Evolutionary conservation across 371 early-diverging fungal species (phyloP), one percentile per base, ranked within the genome.

Genomic region (Lichtheimia hyalospora): DNA sequence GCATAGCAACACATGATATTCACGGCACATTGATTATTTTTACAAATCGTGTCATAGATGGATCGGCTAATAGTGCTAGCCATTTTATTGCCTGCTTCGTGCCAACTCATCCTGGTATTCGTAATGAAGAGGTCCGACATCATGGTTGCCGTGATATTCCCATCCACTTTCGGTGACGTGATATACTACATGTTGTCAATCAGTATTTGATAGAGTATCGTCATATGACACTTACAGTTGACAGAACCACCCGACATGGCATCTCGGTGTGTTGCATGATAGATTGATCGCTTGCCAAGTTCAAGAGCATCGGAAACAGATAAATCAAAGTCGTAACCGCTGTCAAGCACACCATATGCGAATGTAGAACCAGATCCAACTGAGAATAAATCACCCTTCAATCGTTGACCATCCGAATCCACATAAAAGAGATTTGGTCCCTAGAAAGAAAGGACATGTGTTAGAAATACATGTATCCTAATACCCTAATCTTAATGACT

Each of bases 241-340:
- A 99, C 90, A 23, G 87, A 84, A 60, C 99, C 99, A 79, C 99
- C 99, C 62, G 97, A 96, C 79, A 84, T 96, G 43, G 99, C 98
- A 87, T 99, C 99, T 66, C 99, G 89, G 81, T 94, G 93, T 41
- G 98, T 95, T 49, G 99, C 99, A 72, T 99, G 98, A 82, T 93
- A 99, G 64, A 99, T 99, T 12, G 99, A 91, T 49, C 97, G 84
- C 63, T 90, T 89, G 23, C 94, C 99, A 49, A 99, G 78, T 48
- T 99, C 98, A 58, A 96, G 79, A 28, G 99, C 99, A 60, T 99
- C 99, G 13, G 89, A 89, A 5, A 91, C 89, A 5, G 85, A 79
- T 82, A 99, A 63, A 70, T 99, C 97, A 70, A 80, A 89, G 58
- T 87, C 86, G 76, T 96, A 99, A 44, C 89, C 93, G 44, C 91